Base-by-base conservation (phyloP, 345 rosid species). In the Euphorbia lathyris region DNA sequence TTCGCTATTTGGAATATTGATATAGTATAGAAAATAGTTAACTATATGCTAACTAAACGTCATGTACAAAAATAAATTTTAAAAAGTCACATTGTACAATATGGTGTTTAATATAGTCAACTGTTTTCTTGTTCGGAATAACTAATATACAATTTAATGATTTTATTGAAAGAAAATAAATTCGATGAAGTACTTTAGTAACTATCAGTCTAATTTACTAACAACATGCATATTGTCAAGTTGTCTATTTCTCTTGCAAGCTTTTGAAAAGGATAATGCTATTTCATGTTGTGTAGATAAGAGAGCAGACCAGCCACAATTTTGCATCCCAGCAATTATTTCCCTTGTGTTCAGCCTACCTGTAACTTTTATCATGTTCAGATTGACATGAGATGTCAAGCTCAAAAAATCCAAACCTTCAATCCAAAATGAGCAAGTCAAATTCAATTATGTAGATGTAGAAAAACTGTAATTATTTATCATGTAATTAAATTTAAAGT, bases 281-380 rank as follows among this genome's bases (percentile, higher is more conserved):
- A 9, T 32, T 57, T 42, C 25, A 51, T 58, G 40, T 26, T 11
- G 5, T 58, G 52, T 52, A 62, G 61, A 51, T 71, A 16, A 20
- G 40, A 23, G 27, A 30, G 25, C 34, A 42, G 29, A 47, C 30
- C 29, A 26, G 20, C 61, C 20, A 7, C 58, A 56, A 27, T 42
- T 45, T 26, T 45, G 65, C 58, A 43, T 27, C 9, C 61, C 38
- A 34, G 38, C 7, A 57, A 26, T 26, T 11, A 30, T 2, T 57
- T n/a, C 61, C 8, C 48, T 62, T 62, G 9, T 36, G 13, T 62
- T 62, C 50, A 62, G 47, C 66, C 29, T 40, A 20, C 66, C 25
- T 9, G 27, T 12, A 0, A 17, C n/a, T 48, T 17, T 4, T 34
- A 32, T 60, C 38, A 34, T 34, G 38, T 34, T 34, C 38, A 34